Percentiles rank a stretch among this genome's conserved stretches.
phyloP scores from a whole-genome alignment of 2,329 filamentous ascomycete genomes.

The Zymoseptoria tritici region DNA sequence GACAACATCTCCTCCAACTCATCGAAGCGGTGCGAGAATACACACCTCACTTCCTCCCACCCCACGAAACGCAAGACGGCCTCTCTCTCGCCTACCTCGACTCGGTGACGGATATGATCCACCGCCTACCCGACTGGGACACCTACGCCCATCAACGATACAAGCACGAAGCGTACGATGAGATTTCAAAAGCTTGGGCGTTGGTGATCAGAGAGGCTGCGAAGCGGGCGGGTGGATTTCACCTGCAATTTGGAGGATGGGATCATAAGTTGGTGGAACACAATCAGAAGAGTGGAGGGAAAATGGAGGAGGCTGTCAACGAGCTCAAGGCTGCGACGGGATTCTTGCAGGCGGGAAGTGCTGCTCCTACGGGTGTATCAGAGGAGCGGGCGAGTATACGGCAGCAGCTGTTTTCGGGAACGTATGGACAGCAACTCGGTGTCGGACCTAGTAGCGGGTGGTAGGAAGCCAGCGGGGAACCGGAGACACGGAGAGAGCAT shows the following conservation, averaged over 20 bases:
- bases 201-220: conserved; percentile 83
- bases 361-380: conserved; percentile 20
- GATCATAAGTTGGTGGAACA: conserved; percentile 81
- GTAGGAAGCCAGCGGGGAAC: background rate
- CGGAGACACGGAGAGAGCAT: background rate
- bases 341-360: conserved; percentile 58
- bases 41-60: conserved; percentile 90
- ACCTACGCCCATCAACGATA: conserved; percentile 81
- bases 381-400: conserved; percentile 42
- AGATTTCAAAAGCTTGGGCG: conserved; percentile 89
- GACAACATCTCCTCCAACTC: conserved; percentile 68
- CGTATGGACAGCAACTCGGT: conserved; percentile 45
- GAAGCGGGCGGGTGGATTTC: conserved; percentile 84
- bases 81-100: conserved; percentile 82
- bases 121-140: conserved; percentile 85
- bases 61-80: conserved; percentile 76
- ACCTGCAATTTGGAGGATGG: conserved; percentile 84
- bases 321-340: conserved; percentile 62
- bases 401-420: conserved; percentile 37
- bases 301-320: conserved; percentile 70
- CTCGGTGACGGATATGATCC: conserved; percentile 80
- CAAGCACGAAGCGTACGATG: conserved; percentile 93
- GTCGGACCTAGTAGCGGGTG: conserved; percentile 33
- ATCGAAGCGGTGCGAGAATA: conserved; percentile 89
- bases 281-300: conserved; percentile 76